phyloP scores from a whole-genome alignment of 768 basidiomycete genomes.

The Coprinopsis sp. region DNA sequence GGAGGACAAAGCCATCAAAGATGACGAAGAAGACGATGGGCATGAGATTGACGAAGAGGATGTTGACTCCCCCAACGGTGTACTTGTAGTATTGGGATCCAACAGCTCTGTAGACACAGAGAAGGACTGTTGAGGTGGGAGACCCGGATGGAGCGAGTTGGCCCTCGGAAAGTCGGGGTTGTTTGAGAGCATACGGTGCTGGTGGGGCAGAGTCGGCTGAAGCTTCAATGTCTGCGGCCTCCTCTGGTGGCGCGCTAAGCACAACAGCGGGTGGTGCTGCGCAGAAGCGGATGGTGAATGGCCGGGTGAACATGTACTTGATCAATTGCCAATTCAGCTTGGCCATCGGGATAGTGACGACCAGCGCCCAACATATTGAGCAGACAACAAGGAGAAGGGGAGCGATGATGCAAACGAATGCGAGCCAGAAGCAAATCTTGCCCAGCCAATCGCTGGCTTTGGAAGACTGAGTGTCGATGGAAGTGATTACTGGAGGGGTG shows the following conservation, averaged over 20 bases:
- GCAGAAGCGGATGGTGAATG: slow-evolving; percentile 87
- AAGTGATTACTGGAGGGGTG: slow-evolving; percentile 20
- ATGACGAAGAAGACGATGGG: slow-evolving; percentile 95
- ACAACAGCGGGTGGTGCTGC: slow-evolving; percentile 75
- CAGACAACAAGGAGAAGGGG: slow-evolving; percentile 88
- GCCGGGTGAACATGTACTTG: slow-evolving; percentile 71
- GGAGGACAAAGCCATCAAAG: slow-evolving; percentile 82
- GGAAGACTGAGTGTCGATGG: slow-evolving; percentile 29
- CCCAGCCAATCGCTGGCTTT: slow-evolving; percentile 55
- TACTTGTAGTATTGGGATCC: slow-evolving; percentile 98
- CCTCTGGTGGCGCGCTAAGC: slow-evolving; percentile 30
- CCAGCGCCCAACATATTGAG: slow-evolving; percentile 88
- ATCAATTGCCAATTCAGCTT: slow-evolving; percentile 95
- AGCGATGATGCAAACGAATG: slow-evolving; percentile 72
- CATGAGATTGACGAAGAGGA: slow-evolving; percentile 92
- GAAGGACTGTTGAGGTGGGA: slow-evolving; percentile 81
- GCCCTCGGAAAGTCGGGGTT: slow-evolving; percentile 74
- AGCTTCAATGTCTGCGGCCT: slow-evolving; percentile 16
- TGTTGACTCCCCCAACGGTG: slow-evolving; percentile 97
- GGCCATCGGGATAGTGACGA: slow-evolving; percentile 97
- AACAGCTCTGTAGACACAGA: slow-evolving; percentile 91
- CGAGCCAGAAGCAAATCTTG: slow-evolving; percentile 76
- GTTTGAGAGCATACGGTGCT: slow-evolving; percentile 61
- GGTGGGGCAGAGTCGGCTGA: slow-evolving; percentile 20
- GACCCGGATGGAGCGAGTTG: slow-evolving; percentile 83